These are phyloP conservation scores for Trebouxia sp. DNA, from an alignment of 139 green algal genomes.

Conservation along the genomic window DNA sequence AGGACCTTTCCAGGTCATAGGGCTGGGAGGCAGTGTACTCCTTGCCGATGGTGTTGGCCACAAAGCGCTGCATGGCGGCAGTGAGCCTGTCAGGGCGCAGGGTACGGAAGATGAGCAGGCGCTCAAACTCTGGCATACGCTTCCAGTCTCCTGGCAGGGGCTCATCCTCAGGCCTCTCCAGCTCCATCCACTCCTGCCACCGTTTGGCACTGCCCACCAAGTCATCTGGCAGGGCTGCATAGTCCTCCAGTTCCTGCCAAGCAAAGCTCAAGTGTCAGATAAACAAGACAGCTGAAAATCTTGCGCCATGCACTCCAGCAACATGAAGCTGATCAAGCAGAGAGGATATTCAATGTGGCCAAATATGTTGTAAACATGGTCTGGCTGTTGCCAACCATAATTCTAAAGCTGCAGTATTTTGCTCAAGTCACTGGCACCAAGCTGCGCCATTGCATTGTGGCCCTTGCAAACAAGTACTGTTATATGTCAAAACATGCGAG, in stretches of 20 bases:
- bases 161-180: conserved; percentile 88
- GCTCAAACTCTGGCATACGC: conserved; percentile 84
- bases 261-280: conserved; percentile 28
- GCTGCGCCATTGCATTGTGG: conserved; percentile 1
- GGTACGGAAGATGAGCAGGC: conserved; percentile 79
- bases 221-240: conserved; percentile 80
- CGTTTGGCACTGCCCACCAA: conserved; percentile 80
- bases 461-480: too few species aligned
- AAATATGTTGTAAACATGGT: too few species aligned
- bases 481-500: too few species aligned
- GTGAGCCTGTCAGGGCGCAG: conserved; percentile 88
- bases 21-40: conserved; percentile 67
- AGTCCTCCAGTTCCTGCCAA: conserved; percentile 79
- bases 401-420: too few species aligned
- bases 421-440: too few species aligned
- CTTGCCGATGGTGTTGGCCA: conserved; percentile 74
- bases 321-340: too few species aligned
- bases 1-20: conserved; percentile 79
- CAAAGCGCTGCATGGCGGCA: conserved; percentile 80
- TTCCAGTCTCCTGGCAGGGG: conserved; percentile 91
- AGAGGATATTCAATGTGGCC: too few species aligned
- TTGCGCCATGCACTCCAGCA: neutral
- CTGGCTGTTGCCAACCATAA: too few species aligned
- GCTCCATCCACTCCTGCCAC: conserved; percentile 92
- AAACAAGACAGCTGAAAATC: neutral